Base-by-base conservation (phyloP, 257 asterid species). In the Handroanthus guayacan region DNA sequence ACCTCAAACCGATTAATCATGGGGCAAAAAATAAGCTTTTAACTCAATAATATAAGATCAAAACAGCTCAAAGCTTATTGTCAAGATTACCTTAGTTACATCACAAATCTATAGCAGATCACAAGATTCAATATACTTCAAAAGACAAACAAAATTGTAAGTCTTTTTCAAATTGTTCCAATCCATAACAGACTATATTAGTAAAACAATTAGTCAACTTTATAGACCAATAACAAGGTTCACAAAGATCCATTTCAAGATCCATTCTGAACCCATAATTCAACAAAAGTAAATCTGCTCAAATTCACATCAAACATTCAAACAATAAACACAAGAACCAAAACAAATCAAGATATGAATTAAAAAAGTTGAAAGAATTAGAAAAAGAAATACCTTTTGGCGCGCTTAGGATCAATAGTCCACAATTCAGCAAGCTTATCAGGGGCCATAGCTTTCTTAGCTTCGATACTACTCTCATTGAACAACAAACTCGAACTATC, bases 391-490 rank as follows among this genome's bases (percentile, higher is more conserved):
- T 51, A 92, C 99, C 99, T 91, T 84, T 95, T 95, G 75, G 98
- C 99, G 47, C 97, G 91, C 74, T 95, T 95, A 44, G 99, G 99
- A 86, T 95, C 99, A 83, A 95, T 63, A 34, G 91, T 86, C 99
- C 99, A 95, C 6, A 95, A 80, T 80, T 92, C 97, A 72, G 99
- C 98, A 43, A 95, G 93, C 89, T 95, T 92, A 77, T 92, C 93
- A 47, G 99, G 99, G 62, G 96, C 89, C 99, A 92, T 95, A 74
- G 99, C 97, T 80, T 95, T 95, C 88, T 95, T 95, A 57, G 98
- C 97, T 72, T 91, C 98, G 80, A 95, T 89, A 43, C 86, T 77
- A 68, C 81, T 87, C 52, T 87, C 97, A 34, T 71, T 76, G 55
- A 89, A 79, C 87, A 86, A 25, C 16, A 90, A 82, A 80, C 84